Percentiles rank a stretch among this genome's conserved stretches.
These are phyloP conservation scores for Eucommia ulmoides DNA, from an alignment of 257 asterid genomes.

Conservation along the genomic window DNA sequence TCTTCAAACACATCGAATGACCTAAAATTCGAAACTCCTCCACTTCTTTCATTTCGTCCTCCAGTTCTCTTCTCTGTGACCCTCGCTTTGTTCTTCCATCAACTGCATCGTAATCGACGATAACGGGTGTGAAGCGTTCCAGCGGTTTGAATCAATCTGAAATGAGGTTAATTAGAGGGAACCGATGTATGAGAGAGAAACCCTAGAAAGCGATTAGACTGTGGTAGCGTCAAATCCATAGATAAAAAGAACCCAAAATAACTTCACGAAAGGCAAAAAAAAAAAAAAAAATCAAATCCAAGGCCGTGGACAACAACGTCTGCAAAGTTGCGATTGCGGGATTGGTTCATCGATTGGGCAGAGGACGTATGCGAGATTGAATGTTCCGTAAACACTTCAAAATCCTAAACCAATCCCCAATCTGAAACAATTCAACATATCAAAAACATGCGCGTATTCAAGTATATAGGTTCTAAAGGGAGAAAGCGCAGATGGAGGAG, in stretches of 20 bases:
- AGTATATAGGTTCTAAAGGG: no score
- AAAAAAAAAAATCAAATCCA: constrained; percentile 1
- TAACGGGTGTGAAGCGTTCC: constrained; percentile 6
- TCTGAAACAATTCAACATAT: no score
- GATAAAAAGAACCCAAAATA: not conserved
- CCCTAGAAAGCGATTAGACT: constrained; percentile 6
- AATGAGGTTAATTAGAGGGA: constrained; percentile 4
- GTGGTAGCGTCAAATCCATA: not conserved
- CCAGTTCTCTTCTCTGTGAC: not conserved
- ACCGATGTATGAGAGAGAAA: not conserved
- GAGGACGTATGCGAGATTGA: no score
- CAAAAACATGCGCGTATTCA: no score
- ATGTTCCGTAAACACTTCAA: no score
- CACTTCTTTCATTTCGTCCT: constrained; percentile 13
- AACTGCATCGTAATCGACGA: constrained; percentile 11
- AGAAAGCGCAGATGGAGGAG: no score
- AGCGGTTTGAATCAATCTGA: constrained; percentile 8
- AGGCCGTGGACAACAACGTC: constrained; percentile 11
- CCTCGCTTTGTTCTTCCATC: constrained; percentile 3
- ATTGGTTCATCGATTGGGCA: no score
- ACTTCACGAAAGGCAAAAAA: not conserved
- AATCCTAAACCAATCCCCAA: no score
- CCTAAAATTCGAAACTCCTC: constrained; percentile 31
- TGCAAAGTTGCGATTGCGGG: no score
- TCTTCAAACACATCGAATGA: constrained; percentile 27